Conservation (phyloP, 169 alveolate species). For the Eimeria tenella region DNA sequence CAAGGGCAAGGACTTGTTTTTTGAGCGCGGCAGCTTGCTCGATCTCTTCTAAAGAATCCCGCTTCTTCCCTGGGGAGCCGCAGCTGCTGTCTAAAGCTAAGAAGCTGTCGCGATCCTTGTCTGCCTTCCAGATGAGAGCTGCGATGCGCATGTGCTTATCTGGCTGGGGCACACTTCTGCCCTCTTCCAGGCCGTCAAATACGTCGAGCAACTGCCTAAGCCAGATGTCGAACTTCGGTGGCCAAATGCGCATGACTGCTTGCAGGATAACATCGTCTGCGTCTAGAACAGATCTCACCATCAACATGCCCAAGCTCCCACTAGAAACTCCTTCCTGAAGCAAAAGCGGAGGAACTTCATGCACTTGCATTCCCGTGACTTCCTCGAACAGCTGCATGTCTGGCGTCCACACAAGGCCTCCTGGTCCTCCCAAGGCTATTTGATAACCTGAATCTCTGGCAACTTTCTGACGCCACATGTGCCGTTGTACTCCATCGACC, state of each 20-base stretch:
- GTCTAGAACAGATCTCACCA: background rate
- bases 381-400: conserved; percentile 46
- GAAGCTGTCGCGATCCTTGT: conserved; percentile 26
- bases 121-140: conserved; percentile 61
- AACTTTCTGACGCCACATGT: conserved; percentile 28
- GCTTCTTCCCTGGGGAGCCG: background rate
- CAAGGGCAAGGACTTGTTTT: conserved; percentile 16
- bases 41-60: background rate
- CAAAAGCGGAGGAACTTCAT: background rate
- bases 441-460: conserved; percentile 39
- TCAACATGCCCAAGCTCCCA: conserved; percentile 22
- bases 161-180: conserved; percentile 29
- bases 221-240: conserved; percentile 44
- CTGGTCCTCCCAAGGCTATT: conserved; percentile 46
- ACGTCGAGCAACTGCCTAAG: conserved; percentile 65
- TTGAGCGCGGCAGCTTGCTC: conserved; percentile 48
- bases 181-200: conserved; percentile 34
- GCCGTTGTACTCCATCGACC: conserved; percentile 39
- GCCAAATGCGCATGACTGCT: conserved; percentile 9
- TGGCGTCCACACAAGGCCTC: conserved; percentile 69
- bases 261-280: conserved; percentile 34
- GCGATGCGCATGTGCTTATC: conserved; percentile 31
- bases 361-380: background rate
- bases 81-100: background rate
- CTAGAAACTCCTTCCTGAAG: background rate